Conservation (phyloP, 1,139 yeast genomes). For the Hyphopichia burtonii region DNA sequence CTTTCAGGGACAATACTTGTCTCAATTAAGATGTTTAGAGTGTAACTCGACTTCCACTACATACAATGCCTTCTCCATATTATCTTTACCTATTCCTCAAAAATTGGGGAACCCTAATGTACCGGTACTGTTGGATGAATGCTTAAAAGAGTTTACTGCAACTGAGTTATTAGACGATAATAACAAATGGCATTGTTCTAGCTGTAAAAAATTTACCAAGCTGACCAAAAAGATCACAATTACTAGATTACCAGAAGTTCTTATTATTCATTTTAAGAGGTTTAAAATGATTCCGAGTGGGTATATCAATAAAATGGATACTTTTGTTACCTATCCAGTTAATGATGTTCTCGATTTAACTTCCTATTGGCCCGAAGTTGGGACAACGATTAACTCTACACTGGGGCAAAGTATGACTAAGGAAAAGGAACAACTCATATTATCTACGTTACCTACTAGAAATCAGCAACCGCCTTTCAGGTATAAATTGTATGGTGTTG, state of each 20-base stretch:
- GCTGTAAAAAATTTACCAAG: conserved; percentile 64
- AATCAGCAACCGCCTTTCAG: conserved; percentile 80
- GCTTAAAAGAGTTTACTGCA: conserved; percentile 68
- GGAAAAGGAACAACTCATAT: conserved; percentile 41
- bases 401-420: conserved; percentile 24
- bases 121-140: conserved; percentile 52
- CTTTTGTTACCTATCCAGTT: conserved; percentile 61
- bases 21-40: conserved; percentile 71
- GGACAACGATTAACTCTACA: conserved; percentile 26
- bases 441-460: conserved; percentile 59
- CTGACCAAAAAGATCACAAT: conserved; percentile 69
- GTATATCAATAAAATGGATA: conserved; percentile 57
- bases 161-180: conserved; percentile 72
- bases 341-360: conserved; percentile 62
- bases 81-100: conserved; percentile 71
- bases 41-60: conserved; percentile 86
- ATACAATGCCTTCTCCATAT: conserved; percentile 74
- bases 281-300: conserved; percentile 55
- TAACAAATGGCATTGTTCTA: conserved; percentile 89
- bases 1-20: conserved; percentile 88
- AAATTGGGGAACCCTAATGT: conserved; percentile 18
- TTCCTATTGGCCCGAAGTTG: conserved; percentile 70
- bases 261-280: conserved; percentile 77
- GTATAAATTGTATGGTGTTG: conserved; percentile 79
- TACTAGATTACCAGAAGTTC: conserved; percentile 69